phyloP scores from a whole-genome alignment of 169 alveolate species.

The Plasmodium vivax region DNA sequence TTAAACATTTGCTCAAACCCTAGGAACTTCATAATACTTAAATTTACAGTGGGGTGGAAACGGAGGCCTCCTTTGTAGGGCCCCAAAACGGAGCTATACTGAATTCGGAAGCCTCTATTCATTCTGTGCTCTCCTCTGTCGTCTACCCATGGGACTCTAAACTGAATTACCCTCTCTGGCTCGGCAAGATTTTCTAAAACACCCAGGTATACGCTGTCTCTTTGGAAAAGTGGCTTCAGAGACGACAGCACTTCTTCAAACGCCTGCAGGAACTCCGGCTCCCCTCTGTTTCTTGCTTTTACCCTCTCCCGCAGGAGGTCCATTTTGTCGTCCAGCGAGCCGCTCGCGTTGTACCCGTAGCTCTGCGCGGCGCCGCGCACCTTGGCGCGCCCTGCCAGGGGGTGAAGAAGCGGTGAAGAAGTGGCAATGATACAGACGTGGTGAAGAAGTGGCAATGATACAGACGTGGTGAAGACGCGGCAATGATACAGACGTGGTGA shows the following conservation, averaged over 20 bases:
- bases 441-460: not conserved
- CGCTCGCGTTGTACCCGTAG: conserved; percentile 32
- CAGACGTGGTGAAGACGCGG: not conserved
- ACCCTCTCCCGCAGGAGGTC: conserved; percentile 35
- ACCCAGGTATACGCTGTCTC: conserved; percentile 78
- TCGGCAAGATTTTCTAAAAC: conserved; percentile 82
- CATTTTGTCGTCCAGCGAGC: conserved; percentile 23
- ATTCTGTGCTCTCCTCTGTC: conserved; percentile 84
- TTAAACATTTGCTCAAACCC: conserved; percentile 91
- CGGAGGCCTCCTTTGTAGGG: conserved; percentile 92
- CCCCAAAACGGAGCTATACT: conserved; percentile 87
- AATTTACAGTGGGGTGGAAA: conserved; percentile 87
- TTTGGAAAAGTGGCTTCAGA: conserved; percentile 76
- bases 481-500: not conserved
- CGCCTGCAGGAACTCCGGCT: conserved; percentile 69
- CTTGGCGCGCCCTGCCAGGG: conserved; percentile 20
- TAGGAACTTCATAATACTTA: conserved; percentile 87
- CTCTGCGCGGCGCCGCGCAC: not conserved
- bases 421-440: not conserved
- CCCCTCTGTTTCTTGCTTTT: conserved; percentile 13
- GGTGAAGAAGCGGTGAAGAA: not conserved
- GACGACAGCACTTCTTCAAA: conserved; percentile 78
- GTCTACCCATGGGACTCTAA: conserved; percentile 86
- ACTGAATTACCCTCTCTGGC: conserved; percentile 84
- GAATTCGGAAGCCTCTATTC: conserved; percentile 89